Percentiles rank a stretch among this genome's conserved stretches.
Conservation (phyloP, 176 grass and related monocot species). For the Musa acuminata region DNA sequence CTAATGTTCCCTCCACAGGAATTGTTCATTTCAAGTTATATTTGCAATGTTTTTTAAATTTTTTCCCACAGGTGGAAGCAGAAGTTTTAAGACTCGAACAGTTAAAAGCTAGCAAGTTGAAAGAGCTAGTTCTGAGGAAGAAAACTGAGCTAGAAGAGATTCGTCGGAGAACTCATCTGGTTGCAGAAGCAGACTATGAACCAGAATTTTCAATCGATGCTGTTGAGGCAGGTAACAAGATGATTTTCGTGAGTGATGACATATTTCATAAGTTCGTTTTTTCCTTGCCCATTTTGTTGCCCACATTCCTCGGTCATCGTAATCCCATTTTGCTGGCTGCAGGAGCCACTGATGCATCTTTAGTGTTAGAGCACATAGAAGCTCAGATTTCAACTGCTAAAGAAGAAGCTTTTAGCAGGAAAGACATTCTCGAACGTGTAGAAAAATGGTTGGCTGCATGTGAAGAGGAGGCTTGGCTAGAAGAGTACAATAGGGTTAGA, state of each 20-base stretch:
- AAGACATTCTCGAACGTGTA: conserved; percentile 69
- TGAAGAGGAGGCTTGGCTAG: conserved; percentile 87
- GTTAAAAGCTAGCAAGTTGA: conserved; percentile 67
- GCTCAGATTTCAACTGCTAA: conserved; percentile 48
- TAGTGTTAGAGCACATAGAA: conserved; percentile 56
- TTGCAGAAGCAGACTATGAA: conserved; percentile 27
- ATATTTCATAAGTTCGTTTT: background rate
- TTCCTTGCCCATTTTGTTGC: background rate
- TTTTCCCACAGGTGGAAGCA: conserved; percentile 38
- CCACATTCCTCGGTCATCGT: background rate
- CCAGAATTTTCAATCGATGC: conserved; percentile 20
- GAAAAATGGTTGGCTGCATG: conserved; percentile 59
- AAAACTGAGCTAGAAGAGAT: conserved; percentile 71
- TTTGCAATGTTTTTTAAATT: background rate
- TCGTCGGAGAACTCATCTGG: conserved; percentile 36
- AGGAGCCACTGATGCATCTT: conserved; percentile 31
- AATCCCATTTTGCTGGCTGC: conserved; percentile 23
- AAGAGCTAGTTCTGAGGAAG: conserved; percentile 55
- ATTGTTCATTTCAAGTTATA: background rate
- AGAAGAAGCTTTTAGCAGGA: conserved; percentile 68
- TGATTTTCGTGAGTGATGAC: background rate
- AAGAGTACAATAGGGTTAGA: conserved; percentile 87
- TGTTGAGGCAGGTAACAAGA: conserved; percentile 32
- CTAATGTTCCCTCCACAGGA: background rate
- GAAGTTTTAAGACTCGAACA: conserved; percentile 81